Evolutionary conservation across 345 rosid genomes (phyloP).

Genomic region (Melaleuca quinquenervia): DNA sequence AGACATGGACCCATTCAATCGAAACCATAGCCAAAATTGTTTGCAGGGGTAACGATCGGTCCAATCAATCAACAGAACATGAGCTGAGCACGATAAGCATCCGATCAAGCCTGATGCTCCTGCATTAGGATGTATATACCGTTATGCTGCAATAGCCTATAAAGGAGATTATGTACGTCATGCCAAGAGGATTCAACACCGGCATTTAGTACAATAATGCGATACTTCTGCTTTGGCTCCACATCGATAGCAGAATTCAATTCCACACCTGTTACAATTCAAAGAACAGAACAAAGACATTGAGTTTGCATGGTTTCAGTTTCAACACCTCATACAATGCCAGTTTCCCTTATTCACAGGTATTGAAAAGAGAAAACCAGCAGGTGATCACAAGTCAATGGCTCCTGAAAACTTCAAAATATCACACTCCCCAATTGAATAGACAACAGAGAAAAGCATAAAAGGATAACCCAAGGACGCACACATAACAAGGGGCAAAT

Average conservation of each 20-base stretch:
- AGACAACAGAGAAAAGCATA: not conserved
- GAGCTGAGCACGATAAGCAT: not conserved
- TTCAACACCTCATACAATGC: not conserved
- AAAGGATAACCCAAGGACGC: not conserved
- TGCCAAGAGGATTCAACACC: not conserved
- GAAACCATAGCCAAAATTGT: no score
- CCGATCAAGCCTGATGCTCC: not conserved
- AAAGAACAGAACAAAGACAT: not conserved
- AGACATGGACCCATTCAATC: no score
- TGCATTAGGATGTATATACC: not conserved
- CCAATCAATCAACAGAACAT: no score
- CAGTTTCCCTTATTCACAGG: not conserved
- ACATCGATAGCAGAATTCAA: constrained; percentile 39
- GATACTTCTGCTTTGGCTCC: not conserved
- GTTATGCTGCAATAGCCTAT: not conserved
- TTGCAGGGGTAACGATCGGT: no score
- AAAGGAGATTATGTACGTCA: not conserved
- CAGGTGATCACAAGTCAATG: not conserved
- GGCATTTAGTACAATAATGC: constrained; percentile 16
- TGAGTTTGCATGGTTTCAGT: not conserved
- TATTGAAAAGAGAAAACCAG: not conserved
- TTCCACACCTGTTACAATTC: constrained; percentile 22
- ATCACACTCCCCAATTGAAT: not conserved
- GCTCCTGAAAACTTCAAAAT: not conserved
- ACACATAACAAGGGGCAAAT: not conserved